These are phyloP conservation scores for Sporisorium iseilematis-ciliati DNA, from an alignment of 1,284 basidiomycete species.

Conservation along the genomic window DNA sequence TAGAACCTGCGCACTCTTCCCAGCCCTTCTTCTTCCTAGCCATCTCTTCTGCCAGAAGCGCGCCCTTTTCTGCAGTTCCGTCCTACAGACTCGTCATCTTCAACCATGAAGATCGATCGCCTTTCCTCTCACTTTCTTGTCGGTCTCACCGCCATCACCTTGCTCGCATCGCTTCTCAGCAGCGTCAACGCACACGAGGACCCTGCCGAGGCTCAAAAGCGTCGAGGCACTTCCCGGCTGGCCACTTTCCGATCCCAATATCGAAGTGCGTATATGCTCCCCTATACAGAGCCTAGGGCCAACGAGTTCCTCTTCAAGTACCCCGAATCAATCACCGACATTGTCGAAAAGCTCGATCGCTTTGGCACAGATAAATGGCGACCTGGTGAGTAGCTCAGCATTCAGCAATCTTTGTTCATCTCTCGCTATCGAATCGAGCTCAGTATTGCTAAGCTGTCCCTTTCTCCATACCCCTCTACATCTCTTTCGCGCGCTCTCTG, in stretches of 20 bases:
- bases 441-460: not conserved
- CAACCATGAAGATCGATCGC: not conserved
- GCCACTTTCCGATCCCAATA: not conserved
- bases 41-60: too few species aligned
- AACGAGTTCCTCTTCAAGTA: not conserved
- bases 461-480: too few species aligned
- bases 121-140: not conserved
- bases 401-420: not conserved
- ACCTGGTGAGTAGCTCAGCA: not conserved
- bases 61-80: not conserved
- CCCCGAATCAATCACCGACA: not conserved
- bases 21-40: not conserved
- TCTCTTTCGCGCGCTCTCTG: too few species aligned
- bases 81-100: not conserved
- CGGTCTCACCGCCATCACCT: not conserved
- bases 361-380: not conserved
- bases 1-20: too few species aligned
- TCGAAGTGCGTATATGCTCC: not conserved
- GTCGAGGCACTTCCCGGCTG: not conserved
- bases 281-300: not conserved
- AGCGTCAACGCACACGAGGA: constrained; percentile 8
- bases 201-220: constrained; percentile 9
- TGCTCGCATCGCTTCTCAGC: not conserved
- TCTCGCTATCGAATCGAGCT: not conserved
- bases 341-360: not conserved